phyloP scores from a whole-genome alignment of 495 filamentous ascomycete species.

The Mytilinidion resinicola region DNA sequence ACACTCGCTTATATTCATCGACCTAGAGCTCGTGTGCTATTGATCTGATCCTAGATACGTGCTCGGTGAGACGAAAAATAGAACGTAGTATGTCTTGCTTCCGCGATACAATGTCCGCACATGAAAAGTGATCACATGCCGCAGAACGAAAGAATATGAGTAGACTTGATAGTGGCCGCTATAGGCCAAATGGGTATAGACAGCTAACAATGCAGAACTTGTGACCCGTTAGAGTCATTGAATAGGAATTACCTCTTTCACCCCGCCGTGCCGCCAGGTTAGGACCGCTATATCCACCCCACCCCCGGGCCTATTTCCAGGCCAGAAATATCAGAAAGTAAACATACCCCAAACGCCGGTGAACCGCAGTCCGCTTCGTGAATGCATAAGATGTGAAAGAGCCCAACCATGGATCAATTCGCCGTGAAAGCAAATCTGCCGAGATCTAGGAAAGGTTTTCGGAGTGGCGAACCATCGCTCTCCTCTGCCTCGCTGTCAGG shows the following conservation, averaged over 20 bases:
- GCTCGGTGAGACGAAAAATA: too few relatives aligned
- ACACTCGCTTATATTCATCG: too few relatives aligned
- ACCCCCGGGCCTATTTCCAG: neutral
- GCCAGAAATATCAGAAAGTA: neutral
- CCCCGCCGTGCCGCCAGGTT: neutral
- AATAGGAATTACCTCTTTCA: neutral
- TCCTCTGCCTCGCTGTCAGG: constrained; percentile 61
- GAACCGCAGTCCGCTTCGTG: neutral
- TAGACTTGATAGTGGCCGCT: too few relatives aligned
- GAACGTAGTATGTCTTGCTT: too few relatives aligned
- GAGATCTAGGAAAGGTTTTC: constrained; percentile 27
- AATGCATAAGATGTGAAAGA: neutral
- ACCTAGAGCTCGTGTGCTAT: too few relatives aligned
- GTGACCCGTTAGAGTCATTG: too few relatives aligned
- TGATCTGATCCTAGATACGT: too few relatives aligned
- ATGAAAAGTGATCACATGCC: too few relatives aligned
- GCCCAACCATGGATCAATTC: neutral
- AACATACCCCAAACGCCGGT: neutral
- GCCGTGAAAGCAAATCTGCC: constrained; percentile 33
- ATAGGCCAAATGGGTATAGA: too few relatives aligned
- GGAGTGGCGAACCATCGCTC: constrained; percentile 16
- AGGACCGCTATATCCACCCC: neutral
- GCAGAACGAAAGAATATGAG: too few relatives aligned
- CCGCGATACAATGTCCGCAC: too few relatives aligned
- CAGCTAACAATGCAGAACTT: too few relatives aligned